Conservation (phyloP, 2,329 filamentous ascomycete species). For the Rhexocercosporidium sp. region DNA sequence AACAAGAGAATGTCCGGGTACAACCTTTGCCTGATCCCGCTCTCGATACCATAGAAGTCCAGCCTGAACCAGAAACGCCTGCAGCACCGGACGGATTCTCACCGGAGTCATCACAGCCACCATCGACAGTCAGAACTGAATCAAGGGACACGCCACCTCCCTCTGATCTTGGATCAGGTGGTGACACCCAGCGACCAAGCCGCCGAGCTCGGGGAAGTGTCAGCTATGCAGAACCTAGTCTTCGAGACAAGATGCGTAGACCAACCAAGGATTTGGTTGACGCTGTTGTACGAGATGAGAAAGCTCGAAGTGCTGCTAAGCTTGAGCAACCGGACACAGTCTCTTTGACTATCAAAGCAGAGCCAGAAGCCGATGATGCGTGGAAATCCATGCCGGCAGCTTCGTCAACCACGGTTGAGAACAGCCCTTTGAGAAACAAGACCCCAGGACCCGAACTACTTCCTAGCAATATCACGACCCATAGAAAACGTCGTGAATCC, state of each 20-base stretch:
- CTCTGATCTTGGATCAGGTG: conserved; percentile 57
- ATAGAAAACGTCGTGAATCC: conserved; percentile 41
- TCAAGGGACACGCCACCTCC: conserved; percentile 64
- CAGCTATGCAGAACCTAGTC: conserved; percentile 82
- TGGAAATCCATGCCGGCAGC: conserved; percentile 40
- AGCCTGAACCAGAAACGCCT: conserved; percentile 44
- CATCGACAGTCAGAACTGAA: conserved; percentile 36
- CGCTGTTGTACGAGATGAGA: conserved; percentile 71
- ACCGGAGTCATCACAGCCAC: conserved; percentile 55
- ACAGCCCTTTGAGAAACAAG: conserved; percentile 41
- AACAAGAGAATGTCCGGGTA: conserved; percentile 23
- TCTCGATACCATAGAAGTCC: conserved; percentile 40
- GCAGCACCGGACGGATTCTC: conserved; percentile 50
- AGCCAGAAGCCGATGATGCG: conserved; percentile 38
- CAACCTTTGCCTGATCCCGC: conserved; percentile 22
- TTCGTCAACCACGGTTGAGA: conserved; percentile 34
- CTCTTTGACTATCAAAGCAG: conserved; percentile 35
- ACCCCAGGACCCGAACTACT: conserved; percentile 28
- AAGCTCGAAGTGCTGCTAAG: conserved; percentile 43
- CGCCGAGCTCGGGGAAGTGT: conserved; percentile 70
- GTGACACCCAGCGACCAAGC: conserved; percentile 66
- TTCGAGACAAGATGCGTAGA: conserved; percentile 83
- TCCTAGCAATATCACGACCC: conserved; percentile 39
- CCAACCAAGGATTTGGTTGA: conserved; percentile 78
- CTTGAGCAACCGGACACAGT: conserved; percentile 29